Evolutionary conservation across 2,329 filamentous ascomycete species (phyloP), one percentile per base, ranked within the genome.

Genomic region (Lecanicillium sp.): DNA sequence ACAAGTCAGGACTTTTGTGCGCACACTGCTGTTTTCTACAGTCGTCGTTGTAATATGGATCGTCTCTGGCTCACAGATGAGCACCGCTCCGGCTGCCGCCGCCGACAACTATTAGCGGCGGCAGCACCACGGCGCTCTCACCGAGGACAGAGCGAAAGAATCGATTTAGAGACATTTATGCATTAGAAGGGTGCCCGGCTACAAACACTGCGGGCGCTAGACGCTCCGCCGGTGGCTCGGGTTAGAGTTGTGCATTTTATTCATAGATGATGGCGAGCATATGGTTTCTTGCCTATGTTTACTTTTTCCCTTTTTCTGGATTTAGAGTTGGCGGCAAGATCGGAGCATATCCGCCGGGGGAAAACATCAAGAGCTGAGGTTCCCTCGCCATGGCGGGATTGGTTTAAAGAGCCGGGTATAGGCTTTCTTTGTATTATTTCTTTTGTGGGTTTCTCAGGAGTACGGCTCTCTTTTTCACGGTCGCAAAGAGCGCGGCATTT

Each of bases 21-120:
- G 71, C n/a, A 60, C 66, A 11, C 57, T 71, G n/a, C 39, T 72
- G 12, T 67, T 75, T 51, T 65, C 69, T 11, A 57, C 67, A 30
- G 56, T 71, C 33, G 67, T 72, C 32, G 54, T 72, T 27, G 47
- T 68, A 15, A 52, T 77, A 44, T 77, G 72, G 70, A 53, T 70
- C 12, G 39, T 68, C 20, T 69, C 69, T 3, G 63, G 69, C 4
- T 58, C 55, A 27, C 61, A 55, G 39, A 60, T 71, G 44, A 48
- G 36, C 36, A 30, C 48, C 15, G n/a, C 51, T 14, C 21, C 47
- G 15, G 21, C 23, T 8, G 9, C 32, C 20, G 27, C 29, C 5
- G 20, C n/a, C 12, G 40, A 44, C 23, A 26, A 6, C 32, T 42
- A 36, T 19, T 43, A n/a, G 38, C 20, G 23, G 14, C 3, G 19